These are phyloP conservation scores for Aureobasidium sp. DNA, from an alignment of 2,329 filamentous ascomycete species.

Conservation along the genomic window DNA sequence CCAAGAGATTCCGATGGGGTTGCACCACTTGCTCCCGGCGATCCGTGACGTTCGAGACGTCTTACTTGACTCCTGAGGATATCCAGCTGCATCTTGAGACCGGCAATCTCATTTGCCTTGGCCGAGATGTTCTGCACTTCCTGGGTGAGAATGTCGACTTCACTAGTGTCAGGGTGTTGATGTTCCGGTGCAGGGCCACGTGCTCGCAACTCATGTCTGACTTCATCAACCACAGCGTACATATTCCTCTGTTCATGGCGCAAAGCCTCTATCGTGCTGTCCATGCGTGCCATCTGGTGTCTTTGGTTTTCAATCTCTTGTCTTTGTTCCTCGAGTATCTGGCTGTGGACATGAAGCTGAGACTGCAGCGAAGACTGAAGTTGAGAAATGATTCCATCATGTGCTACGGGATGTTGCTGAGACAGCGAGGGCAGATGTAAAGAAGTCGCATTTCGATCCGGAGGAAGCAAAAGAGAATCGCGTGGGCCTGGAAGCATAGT, in stretches of 20 bases:
- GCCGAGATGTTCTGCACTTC: constrained; percentile 35
- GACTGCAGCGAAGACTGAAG: constrained; percentile 38
- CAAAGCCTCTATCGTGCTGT: constrained; percentile 34
- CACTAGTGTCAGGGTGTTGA: constrained; percentile 26
- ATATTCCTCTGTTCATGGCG: constrained; percentile 34
- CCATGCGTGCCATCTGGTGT: constrained; percentile 34
- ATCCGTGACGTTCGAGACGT: constrained; percentile 25
- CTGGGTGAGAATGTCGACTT: constrained; percentile 39
- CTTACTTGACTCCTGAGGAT: constrained; percentile 42
- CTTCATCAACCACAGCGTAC: constrained; percentile 29
- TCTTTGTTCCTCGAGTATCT: constrained; percentile 34
- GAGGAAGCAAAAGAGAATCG: constrained; percentile 7
- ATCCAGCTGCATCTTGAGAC: constrained; percentile 40
- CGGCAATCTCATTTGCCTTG: constrained; percentile 42
- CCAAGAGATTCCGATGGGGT: constrained; percentile 20
- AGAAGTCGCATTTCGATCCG: background rate
- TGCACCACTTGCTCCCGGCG: constrained; percentile 19
- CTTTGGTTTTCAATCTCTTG: constrained; percentile 35
- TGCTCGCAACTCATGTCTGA: constrained; percentile 31
- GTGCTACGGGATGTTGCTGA: constrained; percentile 8
- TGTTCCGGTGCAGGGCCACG: constrained; percentile 18
- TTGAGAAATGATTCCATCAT: constrained; percentile 32
- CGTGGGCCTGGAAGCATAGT: constrained; percentile 3
- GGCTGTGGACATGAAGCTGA: constrained; percentile 42
- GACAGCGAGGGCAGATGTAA: constrained; percentile 15